Percentiles rank a stretch among this genome's conserved stretches.
Conservation (phyloP, 495 filamentous ascomycete species). For the Aspergillus nidulans region DNA sequence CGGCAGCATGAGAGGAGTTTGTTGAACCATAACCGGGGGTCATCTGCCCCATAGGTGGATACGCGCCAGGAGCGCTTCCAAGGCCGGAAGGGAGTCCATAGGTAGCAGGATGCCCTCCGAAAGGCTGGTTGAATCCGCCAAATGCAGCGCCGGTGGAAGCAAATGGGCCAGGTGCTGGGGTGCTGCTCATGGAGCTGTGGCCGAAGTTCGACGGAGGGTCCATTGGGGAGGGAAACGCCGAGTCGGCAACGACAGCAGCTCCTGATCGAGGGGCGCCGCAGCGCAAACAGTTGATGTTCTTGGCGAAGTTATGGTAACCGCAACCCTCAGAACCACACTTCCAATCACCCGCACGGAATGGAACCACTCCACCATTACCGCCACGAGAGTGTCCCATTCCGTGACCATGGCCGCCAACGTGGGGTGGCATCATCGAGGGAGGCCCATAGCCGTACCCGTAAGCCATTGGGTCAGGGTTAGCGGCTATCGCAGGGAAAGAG, state of each 20-base stretch:
- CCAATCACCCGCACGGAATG: conserved; percentile 98
- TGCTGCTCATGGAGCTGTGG: conserved; percentile 77
- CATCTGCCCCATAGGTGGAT: conserved; percentile 73
- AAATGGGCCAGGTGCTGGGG: conserved; percentile 79
- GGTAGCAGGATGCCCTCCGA: conserved; percentile 80
- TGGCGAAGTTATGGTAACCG: conserved; percentile 98
- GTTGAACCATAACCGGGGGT: conserved; percentile 64
- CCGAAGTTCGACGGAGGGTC: conserved; percentile 76
- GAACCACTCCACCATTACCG: conserved; percentile 81
- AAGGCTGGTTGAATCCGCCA: conserved; percentile 77
- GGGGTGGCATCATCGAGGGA: conserved; percentile 75
- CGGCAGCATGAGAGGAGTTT: conserved; percentile 69
- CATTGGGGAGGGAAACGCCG: conserved; percentile 87
- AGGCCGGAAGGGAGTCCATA: conserved; percentile 90
- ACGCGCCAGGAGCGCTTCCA: conserved; percentile 71
- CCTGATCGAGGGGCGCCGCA: conserved; percentile 92
- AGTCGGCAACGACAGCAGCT: conserved; percentile 90
- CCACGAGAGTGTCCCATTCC: conserved; percentile 67
- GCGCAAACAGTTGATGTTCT: conserved; percentile 95
- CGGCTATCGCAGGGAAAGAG: conserved; percentile 88
- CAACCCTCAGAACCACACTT: conserved; percentile 98
- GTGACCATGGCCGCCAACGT: conserved; percentile 76
- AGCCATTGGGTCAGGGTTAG: conserved; percentile 68
- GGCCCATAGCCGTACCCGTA: conserved; percentile 74
- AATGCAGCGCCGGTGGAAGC: conserved; percentile 68